phyloP scores from a whole-genome alignment of 75 land plant genomes.

The Picea glauca region DNA sequence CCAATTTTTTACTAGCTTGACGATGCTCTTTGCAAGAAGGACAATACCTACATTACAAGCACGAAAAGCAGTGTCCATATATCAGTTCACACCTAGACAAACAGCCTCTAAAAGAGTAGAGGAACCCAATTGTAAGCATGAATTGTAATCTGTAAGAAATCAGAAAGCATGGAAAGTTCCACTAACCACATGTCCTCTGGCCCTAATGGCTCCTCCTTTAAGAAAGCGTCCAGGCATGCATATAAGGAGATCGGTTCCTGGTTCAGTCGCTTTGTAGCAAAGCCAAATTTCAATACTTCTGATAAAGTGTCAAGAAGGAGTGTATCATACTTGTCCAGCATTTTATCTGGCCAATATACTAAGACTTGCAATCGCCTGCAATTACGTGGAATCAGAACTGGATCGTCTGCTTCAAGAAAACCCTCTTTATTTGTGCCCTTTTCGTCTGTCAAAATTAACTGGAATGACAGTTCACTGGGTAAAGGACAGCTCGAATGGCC shows the following conservation, averaged over 20 bases:
- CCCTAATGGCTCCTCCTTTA: constrained; percentile 88
- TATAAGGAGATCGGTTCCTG: constrained; percentile 72
- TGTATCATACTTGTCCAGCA: constrained; percentile 44
- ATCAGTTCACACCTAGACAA: too few relatives aligned
- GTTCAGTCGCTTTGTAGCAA: constrained; percentile 32
- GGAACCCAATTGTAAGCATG: too few relatives aligned
- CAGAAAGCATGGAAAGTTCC: neutral
- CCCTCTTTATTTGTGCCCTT: constrained; percentile 28
- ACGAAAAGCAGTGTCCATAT: too few relatives aligned
- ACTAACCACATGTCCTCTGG: constrained; percentile 96
- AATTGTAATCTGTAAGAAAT: too few relatives aligned
- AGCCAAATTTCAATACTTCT: constrained; percentile 41
- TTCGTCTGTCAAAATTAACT: constrained; percentile 44
- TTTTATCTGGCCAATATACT: constrained; percentile 52
- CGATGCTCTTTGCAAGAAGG: constrained; percentile 76
- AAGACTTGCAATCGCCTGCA: constrained; percentile 28
- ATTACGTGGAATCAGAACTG: constrained; percentile 7
- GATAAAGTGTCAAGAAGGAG: constrained; percentile 33
- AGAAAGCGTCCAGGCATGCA: constrained; percentile 82
- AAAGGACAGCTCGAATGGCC: constrained; percentile 5
- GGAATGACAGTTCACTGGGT: constrained; percentile 22
- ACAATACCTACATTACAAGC: constrained; percentile 65
- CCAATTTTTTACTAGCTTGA: constrained; percentile 87
- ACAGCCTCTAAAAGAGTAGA: too few relatives aligned
- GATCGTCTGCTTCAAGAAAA: constrained; percentile 29